Evolutionary conservation across 108 stramenopile genomes (phyloP).

Genomic region (Skeletonema costatum): DNA sequence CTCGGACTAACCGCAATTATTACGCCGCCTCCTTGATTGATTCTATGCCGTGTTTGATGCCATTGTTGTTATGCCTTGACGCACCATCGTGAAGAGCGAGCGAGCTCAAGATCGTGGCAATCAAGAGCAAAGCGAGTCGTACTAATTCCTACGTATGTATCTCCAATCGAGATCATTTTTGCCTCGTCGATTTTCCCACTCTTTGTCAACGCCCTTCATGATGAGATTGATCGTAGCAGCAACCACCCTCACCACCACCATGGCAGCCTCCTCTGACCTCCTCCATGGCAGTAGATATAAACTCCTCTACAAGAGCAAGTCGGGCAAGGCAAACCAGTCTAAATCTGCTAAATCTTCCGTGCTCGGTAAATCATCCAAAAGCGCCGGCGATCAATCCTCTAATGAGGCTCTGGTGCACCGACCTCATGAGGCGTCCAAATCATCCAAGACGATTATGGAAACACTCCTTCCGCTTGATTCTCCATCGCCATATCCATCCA

Average conservation of each 20-base stretch:
- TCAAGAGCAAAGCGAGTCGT: no score
- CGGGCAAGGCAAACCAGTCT: background rate
- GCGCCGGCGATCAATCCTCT: no score
- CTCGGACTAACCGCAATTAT: no score
- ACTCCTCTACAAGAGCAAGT: background rate
- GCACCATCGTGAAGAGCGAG: no score
- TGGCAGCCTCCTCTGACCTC: background rate
- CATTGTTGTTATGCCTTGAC: no score
- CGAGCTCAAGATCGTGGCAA: no score
- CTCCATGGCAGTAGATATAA: background rate
- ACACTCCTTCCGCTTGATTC: background rate
- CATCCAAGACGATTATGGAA: background rate
- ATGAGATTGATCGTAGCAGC: background rate
- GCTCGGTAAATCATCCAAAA: background rate
- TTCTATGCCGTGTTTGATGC: no score
- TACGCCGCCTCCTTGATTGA: no score
- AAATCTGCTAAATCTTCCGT: background rate
- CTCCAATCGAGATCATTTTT: no score
- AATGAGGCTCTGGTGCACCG: background rate
- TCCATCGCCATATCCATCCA: background rate
- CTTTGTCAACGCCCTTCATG: no score
- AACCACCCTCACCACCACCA: background rate
- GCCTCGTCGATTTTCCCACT: no score
- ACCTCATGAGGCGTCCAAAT: background rate
- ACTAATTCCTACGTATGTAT: no score